A percentile compares a stretch with the other conserved stretches of the same genome.
Evolutionary conservation across 2,329 filamentous ascomycete genomes (phyloP).

Genomic region (Trichoderma hamatum): DNA sequence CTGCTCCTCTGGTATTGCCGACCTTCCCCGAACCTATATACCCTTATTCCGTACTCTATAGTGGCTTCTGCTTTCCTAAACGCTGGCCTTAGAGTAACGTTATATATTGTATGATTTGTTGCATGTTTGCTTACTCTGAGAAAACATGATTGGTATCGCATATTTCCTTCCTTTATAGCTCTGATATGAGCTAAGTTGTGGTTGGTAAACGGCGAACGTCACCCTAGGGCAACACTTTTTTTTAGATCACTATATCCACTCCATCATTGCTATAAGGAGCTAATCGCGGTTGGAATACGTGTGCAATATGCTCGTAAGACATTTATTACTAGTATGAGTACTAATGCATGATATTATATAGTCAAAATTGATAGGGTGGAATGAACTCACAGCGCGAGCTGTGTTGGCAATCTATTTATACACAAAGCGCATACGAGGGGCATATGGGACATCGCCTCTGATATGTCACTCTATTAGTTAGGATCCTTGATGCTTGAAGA

Average conservation of each 20-base stretch:
- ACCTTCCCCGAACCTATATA: not conserved
- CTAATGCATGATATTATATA: not conserved
- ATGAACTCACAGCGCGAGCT: not conserved
- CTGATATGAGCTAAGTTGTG: not conserved
- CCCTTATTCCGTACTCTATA: not conserved
- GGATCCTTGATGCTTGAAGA: not conserved
- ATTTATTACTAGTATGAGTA: not conserved
- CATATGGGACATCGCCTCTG: not conserved
- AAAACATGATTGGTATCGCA: not conserved
- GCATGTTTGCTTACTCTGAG: not conserved
- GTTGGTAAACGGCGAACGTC: not conserved
- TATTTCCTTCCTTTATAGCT: not conserved
- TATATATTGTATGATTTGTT: not conserved
- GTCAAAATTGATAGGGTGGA: too few relatives aligned
- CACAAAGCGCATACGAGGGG: too few relatives aligned
- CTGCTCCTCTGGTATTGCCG: not conserved
- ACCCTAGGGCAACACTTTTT: too few relatives aligned
- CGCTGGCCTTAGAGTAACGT: not conserved
- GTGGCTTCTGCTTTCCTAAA: not conserved
- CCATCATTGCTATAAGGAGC: not conserved
- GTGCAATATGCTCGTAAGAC: not conserved
- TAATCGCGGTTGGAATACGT: not conserved
- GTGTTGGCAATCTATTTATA: not conserved
- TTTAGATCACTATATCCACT: not conserved
- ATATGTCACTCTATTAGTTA: not conserved